Percentiles rank a stretch among this genome's conserved stretches.
Evolutionary conservation across 257 asterid species (phyloP).

Genomic region (Scutellaria barbata): DNA sequence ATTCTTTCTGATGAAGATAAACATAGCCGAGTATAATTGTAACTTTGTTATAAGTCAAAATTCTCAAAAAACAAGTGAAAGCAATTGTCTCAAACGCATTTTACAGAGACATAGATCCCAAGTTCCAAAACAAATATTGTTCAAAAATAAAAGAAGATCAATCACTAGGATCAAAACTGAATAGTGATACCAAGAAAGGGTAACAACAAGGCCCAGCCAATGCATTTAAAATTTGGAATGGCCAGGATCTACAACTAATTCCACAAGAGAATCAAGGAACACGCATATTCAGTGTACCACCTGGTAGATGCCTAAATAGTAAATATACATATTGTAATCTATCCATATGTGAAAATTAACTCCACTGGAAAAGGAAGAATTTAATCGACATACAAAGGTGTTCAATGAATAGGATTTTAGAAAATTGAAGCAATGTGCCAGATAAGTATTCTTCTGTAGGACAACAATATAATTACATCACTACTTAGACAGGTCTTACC

Average conservation of each 20-base stretch:
- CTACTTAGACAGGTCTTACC: not conserved
- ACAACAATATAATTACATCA: not conserved
- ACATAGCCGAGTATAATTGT: not conserved
- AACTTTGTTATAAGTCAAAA: not conserved
- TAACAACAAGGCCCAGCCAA: no score
- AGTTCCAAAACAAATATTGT: no score
- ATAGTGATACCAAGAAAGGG: no score
- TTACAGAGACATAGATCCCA: not conserved
- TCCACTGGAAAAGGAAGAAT: not conserved
- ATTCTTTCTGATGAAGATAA: conserved; percentile 13
- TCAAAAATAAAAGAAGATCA: no score
- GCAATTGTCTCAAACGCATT: not conserved
- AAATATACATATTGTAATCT: no score
- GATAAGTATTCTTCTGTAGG: conserved; percentile 9
- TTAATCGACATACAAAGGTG: not conserved
- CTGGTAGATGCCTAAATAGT: no score
- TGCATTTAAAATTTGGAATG: no score
- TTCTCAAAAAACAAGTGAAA: not conserved
- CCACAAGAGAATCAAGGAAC: no score
- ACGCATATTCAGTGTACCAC: no score
- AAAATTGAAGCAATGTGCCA: not conserved
- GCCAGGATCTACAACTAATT: no score
- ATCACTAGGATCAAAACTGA: no score
- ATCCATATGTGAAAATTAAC: no score
- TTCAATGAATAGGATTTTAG: not conserved